A percentile compares a stretch with the other conserved stretches of the same genome.
These are phyloP conservation scores for Aspergillus texensis DNA, from an alignment of 2,329 filamentous ascomycete genomes.

Conservation along the genomic window DNA sequence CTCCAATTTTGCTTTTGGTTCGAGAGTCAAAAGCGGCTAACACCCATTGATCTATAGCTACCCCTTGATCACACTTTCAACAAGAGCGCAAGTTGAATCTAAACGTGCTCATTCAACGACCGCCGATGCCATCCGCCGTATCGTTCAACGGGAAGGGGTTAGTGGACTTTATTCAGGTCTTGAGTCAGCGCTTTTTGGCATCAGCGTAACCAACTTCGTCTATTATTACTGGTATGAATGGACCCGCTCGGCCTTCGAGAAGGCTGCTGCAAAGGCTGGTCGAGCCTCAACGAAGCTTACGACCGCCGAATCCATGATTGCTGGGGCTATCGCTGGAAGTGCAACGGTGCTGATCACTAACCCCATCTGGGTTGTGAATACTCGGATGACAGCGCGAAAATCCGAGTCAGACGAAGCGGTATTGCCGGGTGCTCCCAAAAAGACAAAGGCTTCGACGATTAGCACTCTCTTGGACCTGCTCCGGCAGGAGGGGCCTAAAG, in stretches of 20 bases:
- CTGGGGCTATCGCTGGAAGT: conserved; percentile 88
- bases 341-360: conserved; percentile 96
- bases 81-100: conserved; percentile 95
- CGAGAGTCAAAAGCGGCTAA: conserved; percentile 9
- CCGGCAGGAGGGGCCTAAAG: conserved; percentile 77
- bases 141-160: conserved; percentile 89
- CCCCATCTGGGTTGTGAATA: conserved; percentile 99
- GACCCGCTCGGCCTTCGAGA: conserved; percentile 81
- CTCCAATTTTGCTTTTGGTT: conserved; percentile 6
- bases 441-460: conserved; percentile 69
- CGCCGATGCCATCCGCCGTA: conserved; percentile 77
- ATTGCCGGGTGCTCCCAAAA: conserved; percentile 46
- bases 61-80: conserved; percentile 95
- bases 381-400: conserved; percentile 90
- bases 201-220: conserved; percentile 98
- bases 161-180: conserved; percentile 88
- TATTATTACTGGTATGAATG: conserved; percentile 99
- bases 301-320: conserved; percentile 90
- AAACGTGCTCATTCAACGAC: conserved; percentile 87
- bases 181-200: conserved; percentile 92
- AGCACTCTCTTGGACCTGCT: conserved; percentile 80
- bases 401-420: conserved; percentile 53
- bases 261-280: conserved; percentile 71
- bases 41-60: conserved; percentile 61
- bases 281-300: conserved; percentile 80